Conservation (phyloP, 306 rosid genomes). For the Fagus sylvatica region DNA sequence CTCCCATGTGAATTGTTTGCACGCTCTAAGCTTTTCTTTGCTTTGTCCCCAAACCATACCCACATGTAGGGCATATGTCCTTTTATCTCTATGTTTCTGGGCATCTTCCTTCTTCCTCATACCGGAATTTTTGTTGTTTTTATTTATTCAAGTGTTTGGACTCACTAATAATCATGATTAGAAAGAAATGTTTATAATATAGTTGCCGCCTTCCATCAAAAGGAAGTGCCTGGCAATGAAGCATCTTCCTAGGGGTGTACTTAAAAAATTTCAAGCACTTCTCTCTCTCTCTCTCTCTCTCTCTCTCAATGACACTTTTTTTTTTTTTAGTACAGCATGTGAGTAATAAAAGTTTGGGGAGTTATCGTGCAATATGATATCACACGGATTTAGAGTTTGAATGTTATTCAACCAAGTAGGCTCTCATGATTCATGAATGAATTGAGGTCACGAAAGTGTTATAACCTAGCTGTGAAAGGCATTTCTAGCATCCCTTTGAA, state of each 20-base stretch:
- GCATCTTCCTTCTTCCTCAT: constrained; percentile 50
- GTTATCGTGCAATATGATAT: too few relatives aligned
- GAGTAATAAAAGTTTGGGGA: too few relatives aligned
- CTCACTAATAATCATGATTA: constrained; percentile 52
- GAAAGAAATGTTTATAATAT: background rate
- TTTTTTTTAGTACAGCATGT: too few relatives aligned
- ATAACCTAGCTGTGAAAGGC: too few relatives aligned
- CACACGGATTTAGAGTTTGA: too few relatives aligned
- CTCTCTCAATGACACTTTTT: too few relatives aligned
- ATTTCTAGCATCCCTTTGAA: too few relatives aligned
- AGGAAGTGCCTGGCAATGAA: constrained; percentile 37
- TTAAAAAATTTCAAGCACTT: constrained; percentile 3
- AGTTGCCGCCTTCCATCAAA: constrained; percentile 12
- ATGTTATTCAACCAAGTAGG: too few relatives aligned
- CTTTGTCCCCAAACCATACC: constrained; percentile 66
- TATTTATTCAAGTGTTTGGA: constrained; percentile 30
- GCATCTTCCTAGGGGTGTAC: constrained; percentile 30
- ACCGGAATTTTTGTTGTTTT: constrained; percentile 28
- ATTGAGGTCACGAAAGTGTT: too few relatives aligned
- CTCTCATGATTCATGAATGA: too few relatives aligned
- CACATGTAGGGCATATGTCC: constrained; percentile 74
- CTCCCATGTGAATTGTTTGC: constrained; percentile 67
- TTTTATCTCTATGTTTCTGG: constrained; percentile 34
- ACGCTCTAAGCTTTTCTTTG: constrained; percentile 54
- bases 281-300: background rate